Conservation (phyloP, 805 yeast species). For the Lachancea sp. region DNA sequence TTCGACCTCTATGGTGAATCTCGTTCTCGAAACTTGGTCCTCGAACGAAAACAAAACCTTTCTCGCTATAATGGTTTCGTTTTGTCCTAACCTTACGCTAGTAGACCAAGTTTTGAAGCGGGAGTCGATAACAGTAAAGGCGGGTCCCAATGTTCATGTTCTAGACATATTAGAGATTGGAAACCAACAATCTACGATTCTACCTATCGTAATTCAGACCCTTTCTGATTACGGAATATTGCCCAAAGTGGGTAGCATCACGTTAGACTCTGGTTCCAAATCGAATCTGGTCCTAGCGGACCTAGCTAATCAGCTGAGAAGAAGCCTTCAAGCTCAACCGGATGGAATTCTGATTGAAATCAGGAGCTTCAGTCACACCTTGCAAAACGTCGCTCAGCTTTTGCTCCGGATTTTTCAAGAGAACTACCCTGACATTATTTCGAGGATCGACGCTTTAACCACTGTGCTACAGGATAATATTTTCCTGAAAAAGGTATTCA, state of each 20-base stretch:
- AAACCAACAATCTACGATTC: neutral
- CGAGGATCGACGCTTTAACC: slow-evolving; percentile 1
- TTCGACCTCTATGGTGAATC: neutral
- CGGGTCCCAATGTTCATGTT: slow-evolving; percentile 6
- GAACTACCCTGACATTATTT: neutral
- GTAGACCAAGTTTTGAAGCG: slow-evolving; percentile 2
- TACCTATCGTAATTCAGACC: neutral
- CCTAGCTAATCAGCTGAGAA: neutral
- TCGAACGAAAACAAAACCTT: neutral
- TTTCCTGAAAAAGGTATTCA: neutral
- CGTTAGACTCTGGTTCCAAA: slow-evolving; percentile 10
- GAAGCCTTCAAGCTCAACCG: slow-evolving; percentile 5
- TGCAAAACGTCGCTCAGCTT: slow-evolving; percentile 8
- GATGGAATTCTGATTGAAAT: neutral
- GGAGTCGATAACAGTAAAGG: slow-evolving; percentile 1
- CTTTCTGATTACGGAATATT: slow-evolving; percentile 2
- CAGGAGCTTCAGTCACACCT: slow-evolving; percentile 3
- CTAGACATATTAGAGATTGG: slow-evolving; percentile 1
- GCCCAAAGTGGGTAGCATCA: slow-evolving; percentile 6
- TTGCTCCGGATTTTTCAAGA: slow-evolving; percentile 2
- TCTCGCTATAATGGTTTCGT: slow-evolving; percentile 9
- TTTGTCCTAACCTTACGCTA: slow-evolving; percentile 9
- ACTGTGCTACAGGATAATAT: neutral
- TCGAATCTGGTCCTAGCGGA: slow-evolving; percentile 9
- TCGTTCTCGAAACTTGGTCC: slow-evolving; percentile 9